Evolutionary conservation across 371 early-diverging fungal genomes (phyloP).

Genomic region (Apophysomyces ossiformis): DNA sequence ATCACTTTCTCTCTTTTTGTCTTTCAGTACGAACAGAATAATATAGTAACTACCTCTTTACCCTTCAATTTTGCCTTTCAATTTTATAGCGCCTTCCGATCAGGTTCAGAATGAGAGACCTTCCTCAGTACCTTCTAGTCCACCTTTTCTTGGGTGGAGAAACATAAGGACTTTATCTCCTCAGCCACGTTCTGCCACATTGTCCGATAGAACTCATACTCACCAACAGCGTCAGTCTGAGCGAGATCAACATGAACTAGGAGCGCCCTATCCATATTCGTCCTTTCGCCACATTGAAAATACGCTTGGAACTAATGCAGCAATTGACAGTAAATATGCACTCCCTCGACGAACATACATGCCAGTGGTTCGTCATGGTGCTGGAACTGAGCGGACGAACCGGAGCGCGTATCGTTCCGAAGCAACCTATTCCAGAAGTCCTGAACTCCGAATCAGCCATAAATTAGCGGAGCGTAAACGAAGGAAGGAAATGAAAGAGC

Average conservation of each 20-base stretch:
- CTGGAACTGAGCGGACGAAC: constrained; percentile 8
- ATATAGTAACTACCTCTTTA: constrained; percentile 28
- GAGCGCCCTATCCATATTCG: constrained; percentile 20
- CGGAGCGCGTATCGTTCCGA: constrained; percentile 31
- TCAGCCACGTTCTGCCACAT: neutral
- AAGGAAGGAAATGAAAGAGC: constrained; percentile 85
- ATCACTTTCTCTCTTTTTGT: constrained; percentile 9
- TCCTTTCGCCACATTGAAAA: constrained; percentile 20
- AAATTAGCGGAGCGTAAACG: constrained; percentile 87
- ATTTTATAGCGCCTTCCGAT: constrained; percentile 38
- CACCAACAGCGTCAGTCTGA: constrained; percentile 7
- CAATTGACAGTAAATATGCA: constrained; percentile 15
- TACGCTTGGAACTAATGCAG: constrained; percentile 17
- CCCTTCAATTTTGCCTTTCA: constrained; percentile 46
- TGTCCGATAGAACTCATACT: neutral
- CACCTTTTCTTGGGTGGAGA: constrained; percentile 30
- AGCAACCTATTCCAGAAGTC: constrained; percentile 71
- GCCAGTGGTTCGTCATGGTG: constrained; percentile 41
- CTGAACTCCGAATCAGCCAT: constrained; percentile 74
- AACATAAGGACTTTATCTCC: constrained; percentile 19
- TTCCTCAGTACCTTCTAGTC: constrained; percentile 65
- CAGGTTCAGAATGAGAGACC: constrained; percentile 46
- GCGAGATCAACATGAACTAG: constrained; percentile 3
- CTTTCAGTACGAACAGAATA: neutral
- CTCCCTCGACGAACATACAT: constrained; percentile 53